These are phyloP conservation scores for Ceratobasidium sp. DNA, from an alignment of 1,284 basidiomycete species.

Conservation along the genomic window DNA sequence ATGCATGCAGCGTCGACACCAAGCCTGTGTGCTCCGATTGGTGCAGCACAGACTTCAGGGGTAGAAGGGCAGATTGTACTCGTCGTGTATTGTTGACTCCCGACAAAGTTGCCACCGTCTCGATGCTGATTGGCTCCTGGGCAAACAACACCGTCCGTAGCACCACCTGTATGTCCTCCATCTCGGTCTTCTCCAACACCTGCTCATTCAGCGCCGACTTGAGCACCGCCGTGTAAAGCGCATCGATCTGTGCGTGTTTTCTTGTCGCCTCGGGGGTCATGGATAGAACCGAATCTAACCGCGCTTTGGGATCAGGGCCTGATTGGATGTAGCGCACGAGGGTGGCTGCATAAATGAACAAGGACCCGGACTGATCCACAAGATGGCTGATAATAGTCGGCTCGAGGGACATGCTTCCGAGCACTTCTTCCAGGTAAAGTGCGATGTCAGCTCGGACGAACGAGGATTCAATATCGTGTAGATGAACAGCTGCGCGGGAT, in stretches of 20 bases:
- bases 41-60: slow-evolving; percentile 8
- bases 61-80: neutral
- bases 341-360: slow-evolving; percentile 33
- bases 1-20: slow-evolving; percentile 10
- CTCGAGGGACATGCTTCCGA: neutral
- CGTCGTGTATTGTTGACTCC: neutral
- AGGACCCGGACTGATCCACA: neutral
- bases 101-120: neutral
- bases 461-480: slow-evolving; percentile 41
- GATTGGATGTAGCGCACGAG: slow-evolving; percentile 10
- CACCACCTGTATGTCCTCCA: neutral
- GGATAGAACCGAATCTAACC: neutral
- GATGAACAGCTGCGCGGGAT: no score
- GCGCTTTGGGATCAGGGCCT: neutral
- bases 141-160: slow-evolving; percentile 12
- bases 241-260: slow-evolving; percentile 7
- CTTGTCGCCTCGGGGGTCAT: neutral
- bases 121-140: slow-evolving; percentile 7
- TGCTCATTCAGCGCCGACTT: neutral
- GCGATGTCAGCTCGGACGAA: slow-evolving; percentile 34
- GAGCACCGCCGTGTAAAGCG: slow-evolving; percentile 4
- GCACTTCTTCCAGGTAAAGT: slow-evolving; percentile 19
- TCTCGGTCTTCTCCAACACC: neutral
- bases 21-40: neutral
- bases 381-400: neutral